These are phyloP conservation scores for Pseudocercospora musae DNA, from an alignment of 2,329 filamentous ascomycete genomes.

Conservation along the genomic window DNA sequence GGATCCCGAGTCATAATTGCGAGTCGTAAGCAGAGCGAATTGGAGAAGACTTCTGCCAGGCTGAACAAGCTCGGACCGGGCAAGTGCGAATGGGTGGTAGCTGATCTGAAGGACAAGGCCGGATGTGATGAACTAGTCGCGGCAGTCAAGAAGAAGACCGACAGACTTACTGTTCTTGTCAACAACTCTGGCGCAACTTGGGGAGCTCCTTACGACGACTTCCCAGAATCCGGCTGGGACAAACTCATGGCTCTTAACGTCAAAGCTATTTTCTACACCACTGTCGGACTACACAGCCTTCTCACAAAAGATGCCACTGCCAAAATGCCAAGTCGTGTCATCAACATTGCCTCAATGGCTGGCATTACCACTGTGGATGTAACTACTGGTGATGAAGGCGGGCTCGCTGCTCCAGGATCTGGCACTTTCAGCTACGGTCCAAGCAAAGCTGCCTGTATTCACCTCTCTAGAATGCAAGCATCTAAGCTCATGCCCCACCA, in stretches of 20 bases:
- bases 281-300: slow-evolving; percentile 44
- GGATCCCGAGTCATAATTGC: slow-evolving; percentile 41
- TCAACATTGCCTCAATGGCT: slow-evolving; percentile 48
- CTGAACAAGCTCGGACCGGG: slow-evolving; percentile 45
- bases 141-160: slow-evolving; percentile 45
- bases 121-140: slow-evolving; percentile 41
- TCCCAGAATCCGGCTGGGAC: slow-evolving; percentile 57
- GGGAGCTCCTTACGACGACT: slow-evolving; percentile 57
- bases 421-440: slow-evolving; percentile 46
- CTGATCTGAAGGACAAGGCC: slow-evolving; percentile 45
- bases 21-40: slow-evolving; percentile 45
- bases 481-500: slow-evolving; percentile 51
- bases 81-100: slow-evolving; percentile 46
- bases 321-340: slow-evolving; percentile 43
- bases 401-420: slow-evolving; percentile 48
- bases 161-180: slow-evolving; percentile 45
- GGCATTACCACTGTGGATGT: slow-evolving; percentile 46
- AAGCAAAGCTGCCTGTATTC: slow-evolving; percentile 52
- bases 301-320: slow-evolving; percentile 42
- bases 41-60: slow-evolving; percentile 41
- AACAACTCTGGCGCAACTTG: slow-evolving; percentile 47
- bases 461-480: slow-evolving; percentile 55
- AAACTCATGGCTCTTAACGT: slow-evolving; percentile 47
- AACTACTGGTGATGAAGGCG: slow-evolving; percentile 47
- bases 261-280: slow-evolving; percentile 44